A percentile compares a stretch with the other conserved stretches of the same genome.
These are phyloP conservation scores for Ustilago nuda DNA, from an alignment of 1,284 basidiomycete genomes.

Conservation along the genomic window DNA sequence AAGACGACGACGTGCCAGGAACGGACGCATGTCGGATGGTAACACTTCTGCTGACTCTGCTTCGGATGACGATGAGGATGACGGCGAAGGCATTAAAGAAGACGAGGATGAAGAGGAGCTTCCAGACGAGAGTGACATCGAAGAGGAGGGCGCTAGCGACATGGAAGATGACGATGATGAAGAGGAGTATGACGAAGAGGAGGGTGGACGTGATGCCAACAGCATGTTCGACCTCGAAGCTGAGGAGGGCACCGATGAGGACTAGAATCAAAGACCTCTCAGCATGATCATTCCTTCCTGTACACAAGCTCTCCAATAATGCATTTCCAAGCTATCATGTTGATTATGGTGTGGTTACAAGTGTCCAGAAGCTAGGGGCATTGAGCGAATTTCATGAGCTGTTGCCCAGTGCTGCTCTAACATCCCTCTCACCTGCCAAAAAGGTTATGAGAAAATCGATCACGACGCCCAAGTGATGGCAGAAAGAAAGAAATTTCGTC, in stretches of 20 bases:
- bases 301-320: background rate
- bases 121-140: constrained; percentile 52
- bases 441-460: background rate
- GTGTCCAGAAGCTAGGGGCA: too few species aligned
- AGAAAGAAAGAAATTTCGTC: constrained; percentile 6
- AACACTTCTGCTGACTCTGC: constrained; percentile 51
- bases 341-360: too few species aligned
- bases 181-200: constrained; percentile 53
- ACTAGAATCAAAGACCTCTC: constrained; percentile 10
- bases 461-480: background rate
- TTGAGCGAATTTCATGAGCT: background rate
- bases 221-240: constrained; percentile 54
- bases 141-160: constrained; percentile 46
- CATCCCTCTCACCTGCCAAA: background rate
- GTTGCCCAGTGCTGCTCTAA: background rate
- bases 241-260: constrained; percentile 51
- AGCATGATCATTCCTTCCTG: constrained; percentile 5
- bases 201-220: constrained; percentile 37
- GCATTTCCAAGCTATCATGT: background rate
- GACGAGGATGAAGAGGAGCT: constrained; percentile 45
- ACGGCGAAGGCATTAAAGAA: constrained; percentile 22
- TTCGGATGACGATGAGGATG: constrained; percentile 35
- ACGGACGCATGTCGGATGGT: constrained; percentile 37
- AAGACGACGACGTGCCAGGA: constrained; percentile 32
- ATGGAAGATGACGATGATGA: constrained; percentile 53